Conservation (phyloP, 345 rosid species). For the Turritis glabra region DNA sequence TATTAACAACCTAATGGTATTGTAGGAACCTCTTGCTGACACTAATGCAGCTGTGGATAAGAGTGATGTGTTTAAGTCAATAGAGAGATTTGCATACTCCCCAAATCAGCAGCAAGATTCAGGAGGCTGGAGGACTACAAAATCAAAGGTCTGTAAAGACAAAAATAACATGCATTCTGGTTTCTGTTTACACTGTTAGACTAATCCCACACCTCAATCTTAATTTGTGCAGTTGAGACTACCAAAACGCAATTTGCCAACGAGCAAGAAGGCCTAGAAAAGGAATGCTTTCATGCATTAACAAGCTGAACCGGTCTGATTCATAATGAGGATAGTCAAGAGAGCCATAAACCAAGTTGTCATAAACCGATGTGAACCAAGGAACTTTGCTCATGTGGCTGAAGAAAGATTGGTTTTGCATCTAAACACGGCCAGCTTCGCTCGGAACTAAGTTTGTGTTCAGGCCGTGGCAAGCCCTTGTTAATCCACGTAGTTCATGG, state of each 20-base stretch:
- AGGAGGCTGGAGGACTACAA: constrained; percentile 88
- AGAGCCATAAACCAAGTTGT: constrained; percentile 6
- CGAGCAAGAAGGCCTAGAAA: constrained; percentile 16
- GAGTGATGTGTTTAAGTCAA: constrained; percentile 45
- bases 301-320: neutral
- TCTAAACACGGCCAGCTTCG: constrained; percentile 18
- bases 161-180: neutral
- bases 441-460: constrained; percentile 2
- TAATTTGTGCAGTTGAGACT: constrained; percentile 56
- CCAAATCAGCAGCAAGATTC: constrained; percentile 42
- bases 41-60: constrained; percentile 36
- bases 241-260: constrained; percentile 42
- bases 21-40: constrained; percentile 42
- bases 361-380: neutral
- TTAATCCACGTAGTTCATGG: neutral
- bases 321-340: neutral
- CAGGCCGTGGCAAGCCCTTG: neutral
- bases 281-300: neutral
- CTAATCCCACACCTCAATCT: neutral
- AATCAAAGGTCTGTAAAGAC: constrained; percentile 55
- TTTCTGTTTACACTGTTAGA: constrained; percentile 7
- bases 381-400: constrained; percentile 6
- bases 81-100: constrained; percentile 61
- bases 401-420: constrained; percentile 16
- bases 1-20: constrained; percentile 1